These are phyloP conservation scores for Fusarium sp. DNA, from an alignment of 2,329 filamentous ascomycete species.

Conservation along the genomic window DNA sequence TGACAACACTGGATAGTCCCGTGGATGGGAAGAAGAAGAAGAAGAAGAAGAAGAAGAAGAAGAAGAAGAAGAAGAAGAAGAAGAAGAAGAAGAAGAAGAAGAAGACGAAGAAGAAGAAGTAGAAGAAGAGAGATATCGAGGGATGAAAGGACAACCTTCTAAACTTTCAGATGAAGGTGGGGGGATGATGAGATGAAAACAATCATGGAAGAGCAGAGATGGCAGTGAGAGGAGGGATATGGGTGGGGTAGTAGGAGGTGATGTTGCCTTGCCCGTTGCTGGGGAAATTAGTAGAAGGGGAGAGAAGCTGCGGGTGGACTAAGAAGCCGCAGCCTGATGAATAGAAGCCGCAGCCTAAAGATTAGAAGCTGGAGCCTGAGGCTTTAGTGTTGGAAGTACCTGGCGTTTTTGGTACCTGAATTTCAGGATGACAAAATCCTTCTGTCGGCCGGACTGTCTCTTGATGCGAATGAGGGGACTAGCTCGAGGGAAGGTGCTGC, in stretches of 20 bases:
- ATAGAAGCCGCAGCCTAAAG: too few species aligned
- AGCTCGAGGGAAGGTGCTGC: not conserved
- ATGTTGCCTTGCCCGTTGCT: not conserved
- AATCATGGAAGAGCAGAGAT: not conserved
- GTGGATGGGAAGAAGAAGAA: too few species aligned
- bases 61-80: too few species aligned
- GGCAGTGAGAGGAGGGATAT: too few species aligned
- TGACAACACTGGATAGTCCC: too few species aligned
- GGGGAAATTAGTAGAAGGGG: not conserved
- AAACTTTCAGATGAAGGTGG: not conserved
- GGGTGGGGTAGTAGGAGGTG: not conserved
- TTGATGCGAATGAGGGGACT: not conserved
- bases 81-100: too few species aligned
- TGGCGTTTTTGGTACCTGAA: too few species aligned
- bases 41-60: too few species aligned
- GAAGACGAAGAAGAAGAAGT: too few species aligned
- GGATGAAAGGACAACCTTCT: not conserved
- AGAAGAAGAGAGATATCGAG: not conserved
- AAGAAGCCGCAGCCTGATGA: conserved; percentile 1
- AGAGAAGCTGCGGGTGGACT: not conserved
- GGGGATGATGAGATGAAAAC: not conserved
- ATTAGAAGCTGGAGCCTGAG: not conserved
- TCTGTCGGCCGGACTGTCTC: not conserved
- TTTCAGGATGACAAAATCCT: not conserved
- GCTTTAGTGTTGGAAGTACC: not conserved